phyloP scores from a whole-genome alignment of 768 basidiomycete species.

The Amanita exitialis region DNA sequence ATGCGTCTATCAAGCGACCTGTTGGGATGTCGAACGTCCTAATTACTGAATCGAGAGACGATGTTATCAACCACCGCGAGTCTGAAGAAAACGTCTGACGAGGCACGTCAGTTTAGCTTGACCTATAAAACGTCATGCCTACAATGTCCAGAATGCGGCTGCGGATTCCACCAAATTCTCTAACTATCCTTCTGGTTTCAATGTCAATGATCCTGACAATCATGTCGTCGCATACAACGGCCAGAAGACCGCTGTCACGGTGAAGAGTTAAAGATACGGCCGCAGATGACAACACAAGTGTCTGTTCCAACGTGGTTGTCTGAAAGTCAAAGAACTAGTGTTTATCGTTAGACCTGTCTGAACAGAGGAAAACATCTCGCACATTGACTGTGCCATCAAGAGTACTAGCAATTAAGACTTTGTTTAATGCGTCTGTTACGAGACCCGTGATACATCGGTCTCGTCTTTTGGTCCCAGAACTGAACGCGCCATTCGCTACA shows the following conservation, averaged over 20 bases:
- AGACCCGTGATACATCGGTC: constrained; percentile 69
- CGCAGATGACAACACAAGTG: constrained; percentile 56
- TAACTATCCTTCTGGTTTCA: constrained; percentile 79
- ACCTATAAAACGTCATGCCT: constrained; percentile 15
- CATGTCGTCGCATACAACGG: constrained; percentile 79
- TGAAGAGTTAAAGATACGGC: constrained; percentile 69
- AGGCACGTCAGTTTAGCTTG: constrained; percentile 4
- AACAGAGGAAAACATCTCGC: constrained; percentile 18
- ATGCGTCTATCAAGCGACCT: constrained; percentile 85
- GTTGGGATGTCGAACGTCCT: constrained; percentile 96
- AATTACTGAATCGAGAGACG: constrained; percentile 85
- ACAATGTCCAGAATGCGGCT: constrained; percentile 87
- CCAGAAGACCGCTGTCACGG: constrained; percentile 77
- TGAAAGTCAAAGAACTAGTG: constrained; percentile 95
- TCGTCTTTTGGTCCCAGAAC: constrained; percentile 27
- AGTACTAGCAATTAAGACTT: constrained; percentile 72
- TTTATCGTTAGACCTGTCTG: background rate
- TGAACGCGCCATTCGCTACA: constrained; percentile 32
- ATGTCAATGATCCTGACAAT: constrained; percentile 82
- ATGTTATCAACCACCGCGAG: constrained; percentile 85
- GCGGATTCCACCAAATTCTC: constrained; percentile 79
- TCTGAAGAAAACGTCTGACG: constrained; percentile 87
- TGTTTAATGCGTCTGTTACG: constrained; percentile 79
- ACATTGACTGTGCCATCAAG: constrained; percentile 87
- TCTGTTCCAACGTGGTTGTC: constrained; percentile 62